phyloP scores from a whole-genome alignment of 441 rosid species.

The Gossypium gossypioides region DNA sequence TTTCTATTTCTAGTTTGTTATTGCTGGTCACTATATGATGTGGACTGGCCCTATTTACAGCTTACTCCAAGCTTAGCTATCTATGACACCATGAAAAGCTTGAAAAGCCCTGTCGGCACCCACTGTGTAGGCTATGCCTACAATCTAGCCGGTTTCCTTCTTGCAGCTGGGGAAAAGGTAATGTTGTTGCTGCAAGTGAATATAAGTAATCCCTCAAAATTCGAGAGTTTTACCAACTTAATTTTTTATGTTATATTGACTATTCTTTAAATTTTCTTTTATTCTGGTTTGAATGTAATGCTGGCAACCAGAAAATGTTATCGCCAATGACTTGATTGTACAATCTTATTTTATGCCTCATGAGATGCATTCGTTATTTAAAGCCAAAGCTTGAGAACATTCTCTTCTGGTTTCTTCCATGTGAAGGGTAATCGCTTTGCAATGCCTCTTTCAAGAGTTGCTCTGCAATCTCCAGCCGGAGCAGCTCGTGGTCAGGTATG shows the following conservation, averaged over 20 bases:
- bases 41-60: slow-evolving; percentile 29
- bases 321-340: not conserved
- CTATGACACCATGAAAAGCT: slow-evolving; percentile 78
- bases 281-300: not conserved
- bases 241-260: no score
- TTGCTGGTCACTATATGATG: slow-evolving; percentile 8
- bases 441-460: slow-evolving; percentile 67
- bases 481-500: slow-evolving; percentile 88
- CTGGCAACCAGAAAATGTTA: not conserved
- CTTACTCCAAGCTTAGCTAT: slow-evolving; percentile 72
- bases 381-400: no score
- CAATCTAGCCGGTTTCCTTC: slow-evolving; percentile 72
- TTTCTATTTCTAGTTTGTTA: slow-evolving; percentile 4
- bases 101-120: slow-evolving; percentile 72
- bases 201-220: not conserved
- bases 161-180: slow-evolving; percentile 87
- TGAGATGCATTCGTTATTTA: not conserved
- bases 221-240: no score
- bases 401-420: no score
- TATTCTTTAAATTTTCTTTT: not conserved
- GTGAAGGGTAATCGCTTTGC: slow-evolving; percentile 65
- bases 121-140: slow-evolving; percentile 67
- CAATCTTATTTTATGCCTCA: not conserved
- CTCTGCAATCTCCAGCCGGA: slow-evolving; percentile 72
- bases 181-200: no score